These are phyloP conservation scores for Xylariaceae sp. DNA, from an alignment of 2,329 filamentous ascomycete genomes.

Conservation along the genomic window DNA sequence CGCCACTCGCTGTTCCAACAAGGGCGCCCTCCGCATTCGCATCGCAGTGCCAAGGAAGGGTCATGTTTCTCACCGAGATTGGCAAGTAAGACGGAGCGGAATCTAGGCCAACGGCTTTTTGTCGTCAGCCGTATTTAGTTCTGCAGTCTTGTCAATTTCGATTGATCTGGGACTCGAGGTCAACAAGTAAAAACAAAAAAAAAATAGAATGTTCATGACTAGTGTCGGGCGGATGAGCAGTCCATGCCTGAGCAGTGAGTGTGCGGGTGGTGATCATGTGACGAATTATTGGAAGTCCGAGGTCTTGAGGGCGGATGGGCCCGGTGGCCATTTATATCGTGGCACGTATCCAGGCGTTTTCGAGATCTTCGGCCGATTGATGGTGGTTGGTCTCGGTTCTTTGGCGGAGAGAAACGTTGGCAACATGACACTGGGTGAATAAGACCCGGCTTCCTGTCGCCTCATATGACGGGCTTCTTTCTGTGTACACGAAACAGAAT, in stretches of 20 bases:
- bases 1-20: no score
- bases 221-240: background rate
- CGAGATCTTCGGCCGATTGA: background rate
- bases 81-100: constrained; percentile 9
- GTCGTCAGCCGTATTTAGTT: background rate
- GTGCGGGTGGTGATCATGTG: constrained; percentile 10
- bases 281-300: constrained; percentile 3
- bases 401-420: background rate
- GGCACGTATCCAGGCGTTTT: constrained; percentile 3
- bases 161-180: background rate
- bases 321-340: constrained; percentile 7
- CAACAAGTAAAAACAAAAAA: background rate
- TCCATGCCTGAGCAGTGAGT: background rate
- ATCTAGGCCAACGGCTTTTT: background rate
- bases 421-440: background rate
- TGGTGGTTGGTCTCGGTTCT: background rate
- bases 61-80: background rate
- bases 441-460: background rate
- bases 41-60: background rate
- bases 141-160: background rate
- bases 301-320: background rate
- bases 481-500: background rate
- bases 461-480: background rate
- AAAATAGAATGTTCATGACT: constrained; percentile 1
- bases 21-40: background rate